These are phyloP conservation scores for Mycena albidolilacea DNA, from an alignment of 768 basidiomycete genomes.

Conservation along the genomic window DNA sequence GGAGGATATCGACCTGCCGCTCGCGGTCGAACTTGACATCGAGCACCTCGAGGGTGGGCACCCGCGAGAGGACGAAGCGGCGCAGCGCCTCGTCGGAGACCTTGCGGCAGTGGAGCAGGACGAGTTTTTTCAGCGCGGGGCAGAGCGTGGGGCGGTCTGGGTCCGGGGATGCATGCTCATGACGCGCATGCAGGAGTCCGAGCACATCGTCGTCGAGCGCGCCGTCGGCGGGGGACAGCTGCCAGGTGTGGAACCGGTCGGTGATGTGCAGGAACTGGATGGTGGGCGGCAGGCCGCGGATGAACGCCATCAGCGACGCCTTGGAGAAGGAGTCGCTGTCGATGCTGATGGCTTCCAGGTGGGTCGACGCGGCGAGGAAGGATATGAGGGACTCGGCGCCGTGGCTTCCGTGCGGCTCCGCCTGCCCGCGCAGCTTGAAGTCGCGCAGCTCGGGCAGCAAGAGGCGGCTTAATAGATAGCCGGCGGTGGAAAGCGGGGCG, in stretches of 20 bases:
- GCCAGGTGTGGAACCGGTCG: not conserved
- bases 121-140: not conserved
- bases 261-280: slow-evolving; percentile 8
- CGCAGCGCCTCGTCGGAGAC: slow-evolving; percentile 19
- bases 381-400: not conserved
- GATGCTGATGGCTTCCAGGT: slow-evolving; percentile 17
- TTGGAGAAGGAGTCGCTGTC: slow-evolving; percentile 15
- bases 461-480: slow-evolving; percentile 14
- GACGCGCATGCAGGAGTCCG: not conserved
- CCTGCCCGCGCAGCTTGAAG: slow-evolving; percentile 8
- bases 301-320: not conserved
- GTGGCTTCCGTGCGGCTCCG: not conserved
- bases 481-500: not conserved
- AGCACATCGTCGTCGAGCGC: slow-evolving; percentile 13
- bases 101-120: not conserved
- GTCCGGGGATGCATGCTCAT: not conserved
- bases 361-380: slow-evolving; percentile 9
- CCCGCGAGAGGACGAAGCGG: slow-evolving; percentile 2
- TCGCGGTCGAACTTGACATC: slow-evolving; percentile 6
- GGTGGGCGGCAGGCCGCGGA: slow-evolving; percentile 18
- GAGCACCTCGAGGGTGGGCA: slow-evolving; percentile 12
- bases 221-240: not conserved
- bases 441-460: slow-evolving; percentile 10
- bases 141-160: not conserved
- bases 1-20: slow-evolving; percentile 4